A percentile compares a stretch with the other conserved stretches of the same genome.
Conservation (phyloP, 805 yeast species). For the Nakazawaea wickerhamii region DNA sequence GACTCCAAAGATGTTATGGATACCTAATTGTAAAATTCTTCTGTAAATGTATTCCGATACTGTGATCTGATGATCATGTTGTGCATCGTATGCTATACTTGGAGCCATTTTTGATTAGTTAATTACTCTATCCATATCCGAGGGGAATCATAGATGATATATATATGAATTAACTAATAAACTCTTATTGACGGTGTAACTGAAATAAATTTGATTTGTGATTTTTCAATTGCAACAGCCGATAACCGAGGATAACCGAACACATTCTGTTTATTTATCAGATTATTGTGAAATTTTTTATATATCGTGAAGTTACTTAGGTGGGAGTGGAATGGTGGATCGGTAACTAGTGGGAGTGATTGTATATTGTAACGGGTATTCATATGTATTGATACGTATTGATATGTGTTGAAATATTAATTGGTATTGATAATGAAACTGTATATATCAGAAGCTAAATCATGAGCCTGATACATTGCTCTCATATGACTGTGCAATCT, state of each 20-base stretch:
- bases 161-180: not conserved
- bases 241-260: slow-evolving; percentile 9
- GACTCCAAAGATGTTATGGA: slow-evolving; percentile 46
- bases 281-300: not conserved
- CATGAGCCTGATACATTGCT: too few relatives aligned
- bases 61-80: slow-evolving; percentile 15
- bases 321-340: too few relatives aligned
- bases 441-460: too few relatives aligned
- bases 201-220: not conserved
- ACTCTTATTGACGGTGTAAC: slow-evolving; percentile 1
- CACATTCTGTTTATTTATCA: too few relatives aligned
- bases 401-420: too few relatives aligned
- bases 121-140: not conserved
- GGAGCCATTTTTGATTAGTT: slow-evolving; percentile 5
- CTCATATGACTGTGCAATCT: too few relatives aligned
- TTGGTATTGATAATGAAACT: too few relatives aligned
- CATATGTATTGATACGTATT: too few relatives aligned
- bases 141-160: not conserved
- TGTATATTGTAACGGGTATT: too few relatives aligned
- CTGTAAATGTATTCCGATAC: slow-evolving; percentile 41
- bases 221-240: not conserved
- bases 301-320: too few relatives aligned
- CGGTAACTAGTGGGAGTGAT: too few relatives aligned
- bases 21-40: slow-evolving; percentile 38
- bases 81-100: not conserved